Base-by-base conservation (phyloP, 2,329 filamentous ascomycete species). In the Trichoderma sp. region DNA sequence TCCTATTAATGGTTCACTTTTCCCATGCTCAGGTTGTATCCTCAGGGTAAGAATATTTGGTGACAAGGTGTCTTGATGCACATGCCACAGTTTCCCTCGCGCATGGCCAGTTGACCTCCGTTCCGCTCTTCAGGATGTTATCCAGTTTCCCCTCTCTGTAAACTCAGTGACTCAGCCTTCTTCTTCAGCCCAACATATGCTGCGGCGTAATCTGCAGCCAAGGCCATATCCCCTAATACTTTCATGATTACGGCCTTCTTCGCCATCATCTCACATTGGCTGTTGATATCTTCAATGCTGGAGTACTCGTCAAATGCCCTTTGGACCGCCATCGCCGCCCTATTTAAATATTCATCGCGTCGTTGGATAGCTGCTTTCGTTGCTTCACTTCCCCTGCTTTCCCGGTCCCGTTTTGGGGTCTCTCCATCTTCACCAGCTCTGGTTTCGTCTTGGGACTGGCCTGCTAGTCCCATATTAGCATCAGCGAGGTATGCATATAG, bases 171-270 rank as follows among this genome's bases (percentile, higher is more conserved):
- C 56, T 80, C 76, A 6, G 81, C 81, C 28, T 73, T 79, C 64
- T 82, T 85, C 76, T 85, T 84, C 64, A 93, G 76, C 74, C 87
- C 86, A 56, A 91, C 79, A 79, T 92, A 93, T 74, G 86, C 87
- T 3, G 89, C 88, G 2, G 91, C 90, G 75, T 87, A 91, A 73
- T 92, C 89, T 75, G 91, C 91, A 1, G 91, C 89, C 73, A 90
- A 76, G 21, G 84, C 84, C 74, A 85, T 80, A 75, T 94, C 91
- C 0, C 91, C 92, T 8, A 88, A 85, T 61, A 91, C 83, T 79
- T 91, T 90, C 84, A 93, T 92, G 65, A 97, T 87, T 65, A 90
- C 90, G 4, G 92, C 91, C 81, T 93, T 95, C 84, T 96, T 96
- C 24, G 92, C 91, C 83, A 95, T 87, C 84, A 93, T 90, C 80